Evolutionary conservation across 352 stramenopile species (phyloP), one percentile per base, ranked within the genome.

Genomic region (Phytopythium boreale): DNA sequence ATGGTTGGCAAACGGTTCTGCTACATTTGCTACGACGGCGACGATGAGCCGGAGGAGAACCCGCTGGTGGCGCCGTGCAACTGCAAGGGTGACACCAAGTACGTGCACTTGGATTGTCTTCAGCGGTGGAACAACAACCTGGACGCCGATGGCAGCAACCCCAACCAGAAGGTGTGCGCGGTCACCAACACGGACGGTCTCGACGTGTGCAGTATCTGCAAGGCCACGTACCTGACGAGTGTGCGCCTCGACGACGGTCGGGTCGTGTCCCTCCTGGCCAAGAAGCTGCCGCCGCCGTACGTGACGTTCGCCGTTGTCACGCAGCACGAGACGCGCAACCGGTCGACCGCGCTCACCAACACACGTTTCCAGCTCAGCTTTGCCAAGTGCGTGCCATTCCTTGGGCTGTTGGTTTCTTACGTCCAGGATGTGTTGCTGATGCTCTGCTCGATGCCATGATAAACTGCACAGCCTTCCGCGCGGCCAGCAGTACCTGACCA

Each of bases 1-100:
- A 70, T 70, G 14, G 62, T 70, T 20, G 79, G 73, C 66, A 92
- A 92, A 50, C 66, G 69, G 24, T 92, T 94, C 64, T 97, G 91
- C 71, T 97, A 97, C 75, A 97, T 97, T 83, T 97, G 91, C 72
- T 97, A 97, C 72, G 91, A 97, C 62, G 86, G 80, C 52, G 90
- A 96, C 49, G 88, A 96, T 63, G 84, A 96, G 41, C 72, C 83
- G 2, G 75, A 90, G 0, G 78, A 82, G 49, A 97, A 97, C 68
- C 90, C 89, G 43, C 78, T 97, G 5, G 89, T 97, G 11, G 88
- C 91, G 14, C 91, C 91, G 6, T 97, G 91, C 65, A 77, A 96
- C 56, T 97, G 91, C 71, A 97, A 97, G 62, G 90, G 91, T 27
- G 91, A 97, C 74, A 97, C 91, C 37, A 93, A 96, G 70, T 97